Conservation (phyloP, 78 protist genomes). For the Polysphondylium violaceum region DNA sequence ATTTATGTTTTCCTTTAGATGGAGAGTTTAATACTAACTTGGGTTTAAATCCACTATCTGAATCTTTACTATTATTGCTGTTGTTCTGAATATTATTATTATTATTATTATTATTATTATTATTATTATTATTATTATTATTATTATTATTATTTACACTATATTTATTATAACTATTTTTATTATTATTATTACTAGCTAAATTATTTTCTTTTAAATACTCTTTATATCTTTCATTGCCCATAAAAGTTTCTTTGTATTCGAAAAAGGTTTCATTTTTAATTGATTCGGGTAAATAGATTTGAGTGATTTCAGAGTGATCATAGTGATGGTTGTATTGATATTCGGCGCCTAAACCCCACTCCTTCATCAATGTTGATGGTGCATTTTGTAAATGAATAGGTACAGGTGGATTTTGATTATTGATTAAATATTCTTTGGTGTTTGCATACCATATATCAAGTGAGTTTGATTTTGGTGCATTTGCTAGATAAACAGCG, state of each 20-base stretch:
- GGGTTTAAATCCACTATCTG: conserved; percentile 18
- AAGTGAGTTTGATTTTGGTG: conserved; percentile 82
- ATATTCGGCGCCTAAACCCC: conserved; percentile 84
- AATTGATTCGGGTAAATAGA: conserved; percentile 77
- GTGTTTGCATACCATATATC: conserved; percentile 62
- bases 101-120: too few relatives aligned
- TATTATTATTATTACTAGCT: background rate
- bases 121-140: background rate
- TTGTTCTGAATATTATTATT: background rate
- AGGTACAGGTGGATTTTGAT: conserved; percentile 84
- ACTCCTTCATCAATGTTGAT: conserved; percentile 52
- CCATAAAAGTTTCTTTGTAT: conserved; percentile 41
- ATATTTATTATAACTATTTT: background rate
- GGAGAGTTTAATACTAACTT: too few relatives aligned
- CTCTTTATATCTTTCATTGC: background rate
- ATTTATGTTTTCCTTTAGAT: conserved; percentile 11
- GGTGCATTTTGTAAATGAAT: conserved; percentile 91
- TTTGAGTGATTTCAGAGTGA: conserved; percentile 70
- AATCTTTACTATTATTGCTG: too few relatives aligned
- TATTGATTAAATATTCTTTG: background rate
- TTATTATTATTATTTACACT: background rate
- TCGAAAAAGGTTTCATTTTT: conserved; percentile 32
- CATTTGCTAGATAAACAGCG: conserved; percentile 83
- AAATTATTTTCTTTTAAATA: background rate
- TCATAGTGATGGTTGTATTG: conserved; percentile 78